Evolutionary conservation across 2,329 filamentous ascomycete genomes (phyloP).

Genomic region (Clarireedia homoeocarpa): DNA sequence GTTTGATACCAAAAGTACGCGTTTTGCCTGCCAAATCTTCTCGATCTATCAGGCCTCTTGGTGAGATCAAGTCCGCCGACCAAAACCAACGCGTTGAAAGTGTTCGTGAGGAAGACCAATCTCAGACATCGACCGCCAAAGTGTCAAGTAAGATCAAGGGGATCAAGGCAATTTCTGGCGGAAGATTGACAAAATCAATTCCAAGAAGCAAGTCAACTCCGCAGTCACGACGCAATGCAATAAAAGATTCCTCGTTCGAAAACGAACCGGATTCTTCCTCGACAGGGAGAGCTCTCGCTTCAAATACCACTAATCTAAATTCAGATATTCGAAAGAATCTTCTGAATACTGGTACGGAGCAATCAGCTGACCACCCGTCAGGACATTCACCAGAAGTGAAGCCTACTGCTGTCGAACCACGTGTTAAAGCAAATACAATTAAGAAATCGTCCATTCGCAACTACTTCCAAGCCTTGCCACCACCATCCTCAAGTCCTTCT

Average conservation of each 20-base stretch:
- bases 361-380: neutral
- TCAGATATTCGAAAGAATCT: neutral
- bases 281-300: neutral
- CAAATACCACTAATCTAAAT: neutral
- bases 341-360: neutral
- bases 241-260: neutral
- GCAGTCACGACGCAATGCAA: neutral
- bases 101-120: neutral
- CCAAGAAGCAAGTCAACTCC: too few species aligned
- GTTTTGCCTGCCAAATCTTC: neutral
- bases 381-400: neutral
- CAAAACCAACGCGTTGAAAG: slow-evolving; percentile 3
- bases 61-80: neutral
- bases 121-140: neutral
- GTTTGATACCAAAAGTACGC: neutral
- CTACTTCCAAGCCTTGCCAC: slow-evolving; percentile 22
- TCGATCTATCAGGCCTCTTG: neutral
- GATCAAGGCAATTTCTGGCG: neutral
- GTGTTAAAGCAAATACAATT: slow-evolving; percentile 9
- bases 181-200: neutral
- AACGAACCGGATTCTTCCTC: neutral
- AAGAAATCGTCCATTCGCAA: slow-evolving; percentile 19
- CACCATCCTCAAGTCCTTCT: slow-evolving; percentile 13
- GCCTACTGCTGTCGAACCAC: neutral
- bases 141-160: neutral